Base-by-base conservation (phyloP, 768 basidiomycete genomes). In the Kwoniella dejecticola region DNA sequence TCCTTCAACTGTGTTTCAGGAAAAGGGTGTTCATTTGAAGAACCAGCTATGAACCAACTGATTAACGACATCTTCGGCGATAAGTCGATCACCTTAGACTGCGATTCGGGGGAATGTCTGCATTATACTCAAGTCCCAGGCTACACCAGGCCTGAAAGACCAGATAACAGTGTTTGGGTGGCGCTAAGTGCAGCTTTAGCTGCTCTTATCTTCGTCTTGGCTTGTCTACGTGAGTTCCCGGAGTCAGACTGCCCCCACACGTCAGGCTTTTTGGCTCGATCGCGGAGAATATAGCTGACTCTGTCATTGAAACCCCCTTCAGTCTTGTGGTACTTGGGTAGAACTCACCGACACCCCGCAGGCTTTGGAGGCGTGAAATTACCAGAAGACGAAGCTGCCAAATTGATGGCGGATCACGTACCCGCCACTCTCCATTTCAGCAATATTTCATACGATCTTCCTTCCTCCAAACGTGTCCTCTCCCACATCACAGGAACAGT, bases 11-110 rank as follows among this genome's bases (percentile, higher is more conserved):
- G 95, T 81, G 82, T 75, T 58, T 82, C 81, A 1, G 88, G 86
- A 15, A 77, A 83, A 47, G 89, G 87, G 7, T 97, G 94, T 80
- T 85, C 83, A 63, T 99, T 99, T 70, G 89, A 94, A 76, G 96
- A 99, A 71, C 90, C 91, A 0, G 92, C 89, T 0, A 98, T 99
- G 96, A 96, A 99, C 72, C 83, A 87, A 30, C 84, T 99, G 53
- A 98, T 99, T 79, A 86, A 88, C 72, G 87, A 88, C 63, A 87
- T 99, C 68, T 98, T 99, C 67, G 96, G 90, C 1, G 96, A 99
- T 76, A 83, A 82, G 1, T 89, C 87, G 73, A 99, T 99, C 73
- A 89, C 91, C 2, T 83, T 98, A 52, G 77, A 86, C 33, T 98
- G 96, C 68, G 81, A 88, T 0, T 87, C 90, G 4, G 95, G 96